phyloP scores from a whole-genome alignment of 306 rosid genomes.

The Citrullus colocynthis region DNA sequence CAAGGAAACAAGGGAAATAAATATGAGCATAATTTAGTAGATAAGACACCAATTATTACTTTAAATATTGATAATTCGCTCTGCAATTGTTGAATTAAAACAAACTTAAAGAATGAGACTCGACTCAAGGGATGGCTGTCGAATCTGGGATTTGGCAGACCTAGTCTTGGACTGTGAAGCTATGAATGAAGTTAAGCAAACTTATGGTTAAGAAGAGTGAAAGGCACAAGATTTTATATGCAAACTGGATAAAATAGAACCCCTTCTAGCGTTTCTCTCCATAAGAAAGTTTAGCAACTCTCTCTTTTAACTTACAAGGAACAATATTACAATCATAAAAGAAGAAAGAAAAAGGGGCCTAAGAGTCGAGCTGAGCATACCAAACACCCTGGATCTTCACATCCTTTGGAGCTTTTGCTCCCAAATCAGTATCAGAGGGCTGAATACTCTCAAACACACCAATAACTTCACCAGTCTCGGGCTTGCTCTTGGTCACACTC shows the following conservation, averaged over 20 bases:
- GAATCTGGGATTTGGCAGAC: too few relatives aligned
- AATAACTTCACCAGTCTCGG: slow-evolving; percentile 78
- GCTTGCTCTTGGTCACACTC: slow-evolving; percentile 76
- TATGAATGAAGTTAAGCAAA: not conserved
- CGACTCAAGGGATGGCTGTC: too few relatives aligned
- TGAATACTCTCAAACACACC: slow-evolving; percentile 89
- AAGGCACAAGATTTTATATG: not conserved
- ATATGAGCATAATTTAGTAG: too few relatives aligned
- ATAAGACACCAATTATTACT: too few relatives aligned
- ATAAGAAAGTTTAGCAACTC: not conserved
- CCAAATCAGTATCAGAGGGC: slow-evolving; percentile 97
- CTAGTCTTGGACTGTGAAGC: too few relatives aligned
- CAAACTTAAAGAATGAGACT: too few relatives aligned
- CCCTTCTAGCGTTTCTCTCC: not conserved
- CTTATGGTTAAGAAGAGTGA: not conserved
- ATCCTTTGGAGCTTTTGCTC: slow-evolving; percentile 88
- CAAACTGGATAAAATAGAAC: slow-evolving; percentile 4
- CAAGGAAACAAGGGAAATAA: too few relatives aligned
- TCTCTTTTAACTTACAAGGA: not conserved
- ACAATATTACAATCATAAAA: not conserved
- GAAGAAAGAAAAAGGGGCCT: slow-evolving; percentile 6
- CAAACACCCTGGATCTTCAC: slow-evolving; percentile 88
- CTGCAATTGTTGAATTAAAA: too few relatives aligned
- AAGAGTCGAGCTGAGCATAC: slow-evolving; percentile 93
- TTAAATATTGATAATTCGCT: too few relatives aligned